These are phyloP conservation scores for Phytophthora pseudosyringae DNA, from an alignment of 352 stramenopile genomes.

Conservation along the genomic window DNA sequence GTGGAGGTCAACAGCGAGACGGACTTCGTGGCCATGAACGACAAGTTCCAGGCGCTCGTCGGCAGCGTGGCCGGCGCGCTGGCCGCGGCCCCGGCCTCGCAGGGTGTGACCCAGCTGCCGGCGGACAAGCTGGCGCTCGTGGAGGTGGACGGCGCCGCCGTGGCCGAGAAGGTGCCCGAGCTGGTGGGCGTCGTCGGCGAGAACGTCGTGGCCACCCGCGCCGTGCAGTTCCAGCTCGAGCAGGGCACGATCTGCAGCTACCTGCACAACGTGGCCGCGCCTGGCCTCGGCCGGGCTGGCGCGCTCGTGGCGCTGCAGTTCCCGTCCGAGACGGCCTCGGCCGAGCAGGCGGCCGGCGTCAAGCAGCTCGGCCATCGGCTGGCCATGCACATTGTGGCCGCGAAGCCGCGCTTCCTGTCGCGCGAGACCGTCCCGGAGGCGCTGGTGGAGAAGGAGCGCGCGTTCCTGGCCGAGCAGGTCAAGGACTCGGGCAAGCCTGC, in stretches of 20 bases:
- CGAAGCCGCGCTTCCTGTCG: constrained; percentile 92
- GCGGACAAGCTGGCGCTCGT: constrained; percentile 53
- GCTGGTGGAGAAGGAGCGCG: constrained; percentile 91
- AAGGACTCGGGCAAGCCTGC: constrained; percentile 88
- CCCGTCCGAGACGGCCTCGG: constrained; percentile 48
- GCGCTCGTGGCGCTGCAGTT: constrained; percentile 92
- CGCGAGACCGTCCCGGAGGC: constrained; percentile 84
- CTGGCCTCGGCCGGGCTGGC: constrained; percentile 77
- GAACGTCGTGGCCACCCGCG: constrained; percentile 85
- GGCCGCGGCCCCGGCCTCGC: constrained; percentile 27
- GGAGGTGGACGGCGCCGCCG: constrained; percentile 59
- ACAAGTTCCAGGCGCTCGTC: constrained; percentile 88
- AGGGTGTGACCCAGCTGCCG: constrained; percentile 40
- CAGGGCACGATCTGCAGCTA: constrained; percentile 86
- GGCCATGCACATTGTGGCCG: constrained; percentile 96
- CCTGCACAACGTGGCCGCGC: constrained; percentile 80
- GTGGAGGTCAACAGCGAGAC: constrained; percentile 96
- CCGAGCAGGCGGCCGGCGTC: constrained; percentile 61
- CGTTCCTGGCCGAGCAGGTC: constrained; percentile 91
- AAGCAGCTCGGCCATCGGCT: constrained; percentile 91
- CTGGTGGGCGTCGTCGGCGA: constrained; percentile 87
- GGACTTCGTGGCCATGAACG: constrained; percentile 95
- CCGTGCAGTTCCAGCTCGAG: constrained; percentile 69
- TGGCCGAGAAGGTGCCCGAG: constrained; percentile 77
- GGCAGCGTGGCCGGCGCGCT: constrained; percentile 56